Conservation (phyloP, 129 eudicot species). For the Saussurea involucrata region DNA sequence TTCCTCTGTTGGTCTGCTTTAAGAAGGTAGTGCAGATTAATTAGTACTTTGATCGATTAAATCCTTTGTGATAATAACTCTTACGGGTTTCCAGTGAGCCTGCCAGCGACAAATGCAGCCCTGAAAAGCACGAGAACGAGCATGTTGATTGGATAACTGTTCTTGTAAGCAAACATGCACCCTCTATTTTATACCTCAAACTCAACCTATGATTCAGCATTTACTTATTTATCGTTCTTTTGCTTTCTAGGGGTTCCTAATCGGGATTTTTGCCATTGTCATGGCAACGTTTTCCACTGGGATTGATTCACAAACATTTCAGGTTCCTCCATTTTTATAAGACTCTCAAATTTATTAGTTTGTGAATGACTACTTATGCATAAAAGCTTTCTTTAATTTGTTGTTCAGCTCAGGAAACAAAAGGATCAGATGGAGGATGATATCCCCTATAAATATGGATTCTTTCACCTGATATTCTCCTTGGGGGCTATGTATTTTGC, state of each 20-base stretch:
- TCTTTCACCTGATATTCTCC: slow-evolving; percentile 87
- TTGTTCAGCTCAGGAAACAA: slow-evolving; percentile 61
- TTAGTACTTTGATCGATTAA: background rate
- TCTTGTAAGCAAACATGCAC: slow-evolving; percentile 55
- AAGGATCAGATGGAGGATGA: slow-evolving; percentile 69
- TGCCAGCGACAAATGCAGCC: slow-evolving; percentile 61
- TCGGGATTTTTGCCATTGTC: slow-evolving; percentile 75
- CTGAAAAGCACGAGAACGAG: slow-evolving; percentile 44
- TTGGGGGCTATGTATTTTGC: slow-evolving; percentile 98
- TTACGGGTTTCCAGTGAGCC: slow-evolving; percentile 70
- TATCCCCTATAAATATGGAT: slow-evolving; percentile 76
- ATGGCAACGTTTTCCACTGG: slow-evolving; percentile 98
- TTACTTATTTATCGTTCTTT: background rate
- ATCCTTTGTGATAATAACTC: background rate
- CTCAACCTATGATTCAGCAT: background rate
- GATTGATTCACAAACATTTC: slow-evolving; percentile 89
- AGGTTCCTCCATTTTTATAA: slow-evolving; percentile 40
- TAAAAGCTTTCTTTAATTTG: background rate
- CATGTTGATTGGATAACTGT: slow-evolving; percentile 76
- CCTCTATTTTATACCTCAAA: slow-evolving; percentile 5
- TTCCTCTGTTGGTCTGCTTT: slow-evolving; percentile 96
- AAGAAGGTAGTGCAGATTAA: slow-evolving; percentile 59
- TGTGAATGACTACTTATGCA: slow-evolving; percentile 8
- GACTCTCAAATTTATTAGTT: background rate
- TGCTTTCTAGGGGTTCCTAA: slow-evolving; percentile 71